A percentile compares a stretch with the other conserved stretches of the same genome.
Conservation (phyloP, 257 asterid genomes). For the Jacaranda mimosifolia region DNA sequence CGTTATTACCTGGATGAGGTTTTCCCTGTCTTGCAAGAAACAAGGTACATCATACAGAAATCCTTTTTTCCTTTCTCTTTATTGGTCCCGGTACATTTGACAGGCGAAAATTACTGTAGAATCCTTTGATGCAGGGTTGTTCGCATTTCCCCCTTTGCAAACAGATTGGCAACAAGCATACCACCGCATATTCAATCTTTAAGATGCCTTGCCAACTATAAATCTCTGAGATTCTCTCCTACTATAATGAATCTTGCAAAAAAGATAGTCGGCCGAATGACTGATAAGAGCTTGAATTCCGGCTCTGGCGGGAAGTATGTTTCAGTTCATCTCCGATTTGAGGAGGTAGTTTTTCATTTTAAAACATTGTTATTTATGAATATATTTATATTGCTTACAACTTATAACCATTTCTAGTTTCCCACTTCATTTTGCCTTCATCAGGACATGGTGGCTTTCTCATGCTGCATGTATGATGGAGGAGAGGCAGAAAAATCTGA, state of each 20-base stretch:
- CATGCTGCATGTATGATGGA: constrained; percentile 81
- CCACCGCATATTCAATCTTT: constrained; percentile 77
- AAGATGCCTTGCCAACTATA: constrained; percentile 82
- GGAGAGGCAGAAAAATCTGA: constrained; percentile 69
- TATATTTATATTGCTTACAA: neutral
- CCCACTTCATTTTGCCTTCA: constrained; percentile 22
- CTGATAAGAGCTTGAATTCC: constrained; percentile 59
- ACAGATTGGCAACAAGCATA: constrained; percentile 72
- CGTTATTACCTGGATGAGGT: constrained; percentile 75
- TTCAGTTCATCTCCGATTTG: constrained; percentile 86
- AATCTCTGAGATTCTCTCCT: constrained; percentile 82
- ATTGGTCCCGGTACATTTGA: neutral
- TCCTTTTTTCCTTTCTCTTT: neutral
- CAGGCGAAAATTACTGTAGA: neutral
- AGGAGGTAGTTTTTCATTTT: constrained; percentile 58
- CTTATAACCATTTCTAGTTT: neutral
- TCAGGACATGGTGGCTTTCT: constrained; percentile 96
- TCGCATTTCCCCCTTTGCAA: constrained; percentile 87
- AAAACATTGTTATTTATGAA: neutral
- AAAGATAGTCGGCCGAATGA: constrained; percentile 65
- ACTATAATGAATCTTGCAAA: constrained; percentile 63
- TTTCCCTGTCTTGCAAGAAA: constrained; percentile 70
- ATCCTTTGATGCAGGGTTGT: constrained; percentile 64
- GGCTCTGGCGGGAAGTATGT: constrained; percentile 73
- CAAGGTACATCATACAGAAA: constrained; percentile 50